Conservation (phyloP, 257 asterid genomes). For the Solanum virginianum region DNA sequence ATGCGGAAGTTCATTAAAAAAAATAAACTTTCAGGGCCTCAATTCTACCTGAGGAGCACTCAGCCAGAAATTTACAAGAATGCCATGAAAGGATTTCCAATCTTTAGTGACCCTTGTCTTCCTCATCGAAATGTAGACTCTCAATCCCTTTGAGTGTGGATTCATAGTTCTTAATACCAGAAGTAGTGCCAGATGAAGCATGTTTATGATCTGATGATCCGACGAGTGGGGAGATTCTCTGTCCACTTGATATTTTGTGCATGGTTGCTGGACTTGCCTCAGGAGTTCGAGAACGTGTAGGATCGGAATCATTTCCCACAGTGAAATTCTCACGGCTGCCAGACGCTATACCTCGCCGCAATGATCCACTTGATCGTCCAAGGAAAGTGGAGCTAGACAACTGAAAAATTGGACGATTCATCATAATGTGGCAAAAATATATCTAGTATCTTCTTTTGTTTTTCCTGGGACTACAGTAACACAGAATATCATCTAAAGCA, state of each 20-base stretch:
- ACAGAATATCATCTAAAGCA: background rate
- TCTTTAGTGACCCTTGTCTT: constrained; percentile 27
- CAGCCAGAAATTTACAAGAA: constrained; percentile 25
- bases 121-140: constrained; percentile 52
- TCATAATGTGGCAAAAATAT: background rate
- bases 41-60: constrained; percentile 10
- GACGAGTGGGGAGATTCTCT: constrained; percentile 45
- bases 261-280: constrained; percentile 64
- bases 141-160: constrained; percentile 63
- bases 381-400: constrained; percentile 56
- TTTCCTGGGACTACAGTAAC: background rate
- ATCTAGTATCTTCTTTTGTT: background rate
- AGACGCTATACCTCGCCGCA: constrained; percentile 52
- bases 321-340: constrained; percentile 53
- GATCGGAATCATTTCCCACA: constrained; percentile 61
- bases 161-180: constrained; percentile 48
- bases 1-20: background rate
- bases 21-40: background rate
- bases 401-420: constrained; percentile 25
- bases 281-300: constrained; percentile 50
- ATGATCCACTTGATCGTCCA: constrained; percentile 76
- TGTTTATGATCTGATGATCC: constrained; percentile 59
- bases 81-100: background rate
- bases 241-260: constrained; percentile 46
- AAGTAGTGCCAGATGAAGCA: constrained; percentile 30